Base-by-base conservation (phyloP, 2,329 filamentous ascomycete genomes). In the Lasiodiplodia theobromae region DNA sequence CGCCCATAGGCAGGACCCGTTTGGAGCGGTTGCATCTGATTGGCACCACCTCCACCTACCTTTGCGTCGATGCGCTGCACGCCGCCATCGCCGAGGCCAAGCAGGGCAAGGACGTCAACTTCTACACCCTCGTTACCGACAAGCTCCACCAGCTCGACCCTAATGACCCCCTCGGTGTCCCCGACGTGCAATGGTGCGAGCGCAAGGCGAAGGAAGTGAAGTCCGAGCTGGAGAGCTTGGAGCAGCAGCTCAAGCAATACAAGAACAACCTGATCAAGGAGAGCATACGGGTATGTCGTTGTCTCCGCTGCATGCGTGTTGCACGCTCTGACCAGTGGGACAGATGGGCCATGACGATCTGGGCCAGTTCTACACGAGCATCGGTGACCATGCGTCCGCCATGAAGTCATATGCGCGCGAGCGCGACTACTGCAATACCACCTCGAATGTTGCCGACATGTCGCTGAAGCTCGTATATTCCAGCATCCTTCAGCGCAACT, bases 191-290 rank as follows among this genome's bases (percentile, higher is more conserved):
- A n/a, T 98, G 95, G 95, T 86, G 91, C n/a, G 86, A 91, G 8
- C 84, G 82, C 69, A 91, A 87, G 47, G 87, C 89, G 25, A 88
- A 87, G 71, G 82, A 86, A 64, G 92, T 94, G 74, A 87, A 88
- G 72, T 81, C 83, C 1, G 91, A 97, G 78, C 90, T 90, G 0
- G 85, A 88, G 67, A 88, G 91, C n/a, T 84, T 98, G 67, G 93
- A 97, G 77, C 83, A 87, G 18, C 93, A 98, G 79, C 84, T 99
- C 23, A 94, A 94, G 79, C 91, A 91, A 1, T 98, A 98, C 80
- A 97, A 96, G 81, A 97, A 97, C 77, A 99, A 98, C 75, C 82
- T 98, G 53, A 94, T 99, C 74, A 97, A 97, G 78, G 96, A 99
- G 82, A 97, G 94, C 82, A 97, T 98, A 75, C 83, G 94, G 73